A percentile compares a stretch with the other conserved stretches of the same genome.
Evolutionary conservation across 331 rosid species (phyloP).

Genomic region (Malus hybrid): DNA sequence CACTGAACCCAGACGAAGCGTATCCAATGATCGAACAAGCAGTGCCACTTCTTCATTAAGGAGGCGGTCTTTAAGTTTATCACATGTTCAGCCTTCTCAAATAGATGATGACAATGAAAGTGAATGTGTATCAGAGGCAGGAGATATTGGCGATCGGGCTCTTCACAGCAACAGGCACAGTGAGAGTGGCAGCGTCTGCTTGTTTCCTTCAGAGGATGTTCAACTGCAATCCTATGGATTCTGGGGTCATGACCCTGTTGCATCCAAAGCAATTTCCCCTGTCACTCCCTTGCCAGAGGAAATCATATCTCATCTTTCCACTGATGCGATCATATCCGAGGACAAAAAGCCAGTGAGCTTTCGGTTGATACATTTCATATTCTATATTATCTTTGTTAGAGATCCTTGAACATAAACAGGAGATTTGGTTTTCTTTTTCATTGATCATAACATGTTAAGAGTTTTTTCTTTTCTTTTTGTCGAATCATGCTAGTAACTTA

Average conservation of each 20-base stretch:
- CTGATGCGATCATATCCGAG: constrained; percentile 17
- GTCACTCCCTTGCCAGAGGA: constrained; percentile 33
- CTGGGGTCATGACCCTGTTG: constrained; percentile 1
- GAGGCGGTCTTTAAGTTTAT: constrained; percentile 41
- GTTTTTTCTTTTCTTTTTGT: not conserved
- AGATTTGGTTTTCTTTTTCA: not conserved
- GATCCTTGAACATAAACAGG: not conserved
- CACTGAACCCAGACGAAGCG: constrained; percentile 14
- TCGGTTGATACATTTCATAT: not conserved
- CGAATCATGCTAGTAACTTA: not conserved
- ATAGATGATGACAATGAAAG: constrained; percentile 30
- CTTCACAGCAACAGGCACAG: constrained; percentile 51
- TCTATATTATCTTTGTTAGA: not conserved
- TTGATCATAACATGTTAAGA: not conserved
- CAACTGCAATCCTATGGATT: constrained; percentile 17
- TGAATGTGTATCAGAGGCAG: constrained; percentile 73
- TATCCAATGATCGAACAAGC: constrained; percentile 17
- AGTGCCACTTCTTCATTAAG: constrained; percentile 42
- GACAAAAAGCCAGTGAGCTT: constrained; percentile 41
- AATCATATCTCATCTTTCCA: constrained; percentile 22
- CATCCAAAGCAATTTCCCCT: constrained; percentile 13
- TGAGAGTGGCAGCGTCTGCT: constrained; percentile 25
- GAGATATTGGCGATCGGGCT: constrained; percentile 89
- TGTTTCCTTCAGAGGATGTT: constrained; percentile 27
- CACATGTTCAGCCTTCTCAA: constrained; percentile 22